These are phyloP conservation scores for Trypanosoma brucei DNA, from an alignment of 208 protist genomes.

Conservation along the genomic window DNA sequence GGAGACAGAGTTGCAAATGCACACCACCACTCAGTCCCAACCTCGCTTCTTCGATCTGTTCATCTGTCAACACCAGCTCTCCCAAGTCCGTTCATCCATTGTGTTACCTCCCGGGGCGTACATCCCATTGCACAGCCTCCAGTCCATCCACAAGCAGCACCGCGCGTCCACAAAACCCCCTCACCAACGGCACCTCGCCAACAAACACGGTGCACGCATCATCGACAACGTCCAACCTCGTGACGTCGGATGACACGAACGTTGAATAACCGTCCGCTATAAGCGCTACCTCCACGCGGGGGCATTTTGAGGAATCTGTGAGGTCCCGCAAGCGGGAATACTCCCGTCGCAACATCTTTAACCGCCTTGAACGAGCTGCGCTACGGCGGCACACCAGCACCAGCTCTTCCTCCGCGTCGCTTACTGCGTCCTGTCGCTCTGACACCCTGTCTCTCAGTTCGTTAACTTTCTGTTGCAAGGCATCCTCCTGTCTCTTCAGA, in stretches of 20 bases:
- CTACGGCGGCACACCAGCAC: constrained; percentile 41
- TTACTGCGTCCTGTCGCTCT: constrained; percentile 13
- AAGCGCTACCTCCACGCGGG: constrained; percentile 27
- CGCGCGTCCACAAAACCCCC: constrained; percentile 27
- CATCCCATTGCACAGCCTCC: constrained; percentile 40
- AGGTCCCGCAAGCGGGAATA: constrained; percentile 15
- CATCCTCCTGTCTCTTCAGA: constrained; percentile 51
- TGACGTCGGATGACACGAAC: not conserved
- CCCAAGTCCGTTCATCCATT: no score
- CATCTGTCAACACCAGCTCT: no score
- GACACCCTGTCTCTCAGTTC: constrained; percentile 24
- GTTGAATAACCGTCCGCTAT: not conserved
- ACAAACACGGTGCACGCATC: constrained; percentile 22
- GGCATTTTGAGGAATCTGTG: constrained; percentile 13
- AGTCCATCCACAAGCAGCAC: constrained; percentile 48
- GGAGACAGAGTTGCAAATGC: no score
- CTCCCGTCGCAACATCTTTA: constrained; percentile 26
- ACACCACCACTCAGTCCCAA: no score
- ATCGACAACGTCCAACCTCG: constrained; percentile 4
- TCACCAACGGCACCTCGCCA: constrained; percentile 22
- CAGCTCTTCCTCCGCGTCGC: constrained; percentile 30
- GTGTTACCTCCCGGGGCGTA: constrained; percentile 21
- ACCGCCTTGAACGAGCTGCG: constrained; percentile 36
- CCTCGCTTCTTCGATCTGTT: no score
- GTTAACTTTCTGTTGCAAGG: constrained; percentile 27